Evolutionary conservation across 1,139 yeast genomes (phyloP).

Genomic region (Saccharomyces pastorianus): DNA sequence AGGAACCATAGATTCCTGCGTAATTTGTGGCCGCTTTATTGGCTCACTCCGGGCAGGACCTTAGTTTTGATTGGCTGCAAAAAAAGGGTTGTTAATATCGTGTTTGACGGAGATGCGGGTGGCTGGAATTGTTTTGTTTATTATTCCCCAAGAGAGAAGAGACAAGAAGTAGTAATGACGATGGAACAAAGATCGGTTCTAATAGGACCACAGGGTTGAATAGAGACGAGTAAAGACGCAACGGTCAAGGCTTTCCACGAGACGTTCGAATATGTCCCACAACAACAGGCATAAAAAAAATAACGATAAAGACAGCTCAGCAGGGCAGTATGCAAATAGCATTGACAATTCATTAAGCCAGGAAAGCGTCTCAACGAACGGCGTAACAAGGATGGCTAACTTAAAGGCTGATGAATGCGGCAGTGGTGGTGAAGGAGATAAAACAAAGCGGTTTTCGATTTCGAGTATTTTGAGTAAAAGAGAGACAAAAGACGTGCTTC

Average conservation of each 20-base stretch:
- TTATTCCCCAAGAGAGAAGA: neutral
- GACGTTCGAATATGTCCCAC: neutral
- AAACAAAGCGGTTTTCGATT: constrained; percentile 21
- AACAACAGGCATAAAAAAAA: neutral
- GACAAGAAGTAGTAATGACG: neutral
- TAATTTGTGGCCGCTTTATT: neutral
- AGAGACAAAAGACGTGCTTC: constrained; percentile 29
- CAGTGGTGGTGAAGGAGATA: constrained; percentile 8
- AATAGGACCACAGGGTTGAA: neutral
- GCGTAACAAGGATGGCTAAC: neutral
- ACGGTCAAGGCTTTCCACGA: neutral
- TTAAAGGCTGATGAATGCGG: constrained; percentile 4
- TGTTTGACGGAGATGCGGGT: neutral
- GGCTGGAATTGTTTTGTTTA: neutral
- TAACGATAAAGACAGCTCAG: neutral
- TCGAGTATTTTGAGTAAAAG: constrained; percentile 27
- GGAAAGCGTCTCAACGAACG: neutral
- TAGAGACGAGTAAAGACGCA: neutral
- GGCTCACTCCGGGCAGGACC: neutral
- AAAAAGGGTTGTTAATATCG: neutral
- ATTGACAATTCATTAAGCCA: neutral
- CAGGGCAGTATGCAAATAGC: neutral
- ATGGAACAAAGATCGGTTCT: neutral
- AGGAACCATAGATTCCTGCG: neutral
- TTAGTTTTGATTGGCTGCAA: neutral